Evolutionary conservation across 306 rosid genomes (phyloP).

Genomic region (Pueraria montana): DNA sequence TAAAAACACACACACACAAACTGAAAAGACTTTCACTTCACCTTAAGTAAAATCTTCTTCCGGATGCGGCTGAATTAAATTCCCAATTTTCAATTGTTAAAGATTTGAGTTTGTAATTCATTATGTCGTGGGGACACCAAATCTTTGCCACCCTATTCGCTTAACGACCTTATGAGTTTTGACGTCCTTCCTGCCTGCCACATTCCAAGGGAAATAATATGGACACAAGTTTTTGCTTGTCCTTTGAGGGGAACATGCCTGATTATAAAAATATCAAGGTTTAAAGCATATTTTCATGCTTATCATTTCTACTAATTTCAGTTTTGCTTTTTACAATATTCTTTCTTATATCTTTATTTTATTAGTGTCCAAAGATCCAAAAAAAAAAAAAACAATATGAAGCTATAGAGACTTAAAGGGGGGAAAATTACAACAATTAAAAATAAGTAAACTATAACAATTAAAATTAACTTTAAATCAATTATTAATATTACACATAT

Average conservation of each 20-base stretch:
- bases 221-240: constrained; percentile 18
- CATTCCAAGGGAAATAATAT: constrained; percentile 11
- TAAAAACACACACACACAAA: too few relatives aligned
- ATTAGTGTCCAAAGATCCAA: too few relatives aligned
- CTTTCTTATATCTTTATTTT: too few relatives aligned
- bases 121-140: constrained; percentile 53
- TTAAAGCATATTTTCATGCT: neutral
- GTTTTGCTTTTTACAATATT: too few relatives aligned
- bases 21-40: too few relatives aligned
- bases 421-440: neutral
- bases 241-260: neutral
- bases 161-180: constrained; percentile 35
- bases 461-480: too few relatives aligned
- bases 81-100: neutral
- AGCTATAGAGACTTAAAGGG: too few relatives aligned
- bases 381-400: too few relatives aligned
- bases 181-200: constrained; percentile 59
- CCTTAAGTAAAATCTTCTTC: too few relatives aligned
- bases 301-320: too few relatives aligned
- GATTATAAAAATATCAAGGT: neutral
- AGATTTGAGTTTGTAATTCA: constrained; percentile 40
- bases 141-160: constrained; percentile 49
- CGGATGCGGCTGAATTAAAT: neutral
- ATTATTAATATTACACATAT: neutral
- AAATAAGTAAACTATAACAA: neutral